Base-by-base conservation (phyloP, 2,329 filamentous ascomycete genomes). In the Aspergillus tanneri region DNA sequence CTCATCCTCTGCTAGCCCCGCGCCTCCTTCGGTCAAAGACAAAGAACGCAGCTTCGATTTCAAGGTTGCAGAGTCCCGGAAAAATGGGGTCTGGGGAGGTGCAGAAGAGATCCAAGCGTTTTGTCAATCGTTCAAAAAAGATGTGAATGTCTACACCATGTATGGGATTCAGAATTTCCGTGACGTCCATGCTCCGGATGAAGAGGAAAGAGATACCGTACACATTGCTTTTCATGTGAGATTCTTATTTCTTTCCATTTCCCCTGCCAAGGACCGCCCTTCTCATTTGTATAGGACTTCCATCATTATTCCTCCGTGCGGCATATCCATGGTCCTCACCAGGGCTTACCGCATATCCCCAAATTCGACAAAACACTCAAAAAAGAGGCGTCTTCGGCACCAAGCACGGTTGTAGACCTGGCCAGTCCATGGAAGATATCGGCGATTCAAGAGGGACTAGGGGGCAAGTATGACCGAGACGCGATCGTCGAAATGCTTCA, bases 31-130 rank as follows among this genome's bases (percentile, higher is more conserved):
- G 18, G 67, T 73, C 44, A 75, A 76, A 50, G 78, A 84, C 54
- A 75, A 81, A 47, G 73, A 82, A 60, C 75, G 78, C 58, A 77
- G 83, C 59, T 77, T 84, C 57, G 75, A 76, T 61, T 74, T 74
- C 25, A 81, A 84, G 63, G 72, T 87, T 10, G 68, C 75, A 52
- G 72, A 75, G 47, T 86, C 87, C 76, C 77, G 80, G 23, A 77
- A 78, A 59, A 74, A 76, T 23, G 80, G 81, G 43, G 79, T 79
- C 30, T 87, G 80, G 68, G 85, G 82, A 21, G 84, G 85, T 61
- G 83, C 86, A 49, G 77, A 85, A 70, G 83, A 87, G 67, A 78
- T 88, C 36, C 76, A 77, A 24, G 85, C 85, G 5, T 87, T 87
- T 66, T 79, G 80, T 22, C 77, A 80, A 47, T 79, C 78, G 18